phyloP scores from a whole-genome alignment of 2,329 filamentous ascomycete genomes.

The Penicillium sp. region DNA sequence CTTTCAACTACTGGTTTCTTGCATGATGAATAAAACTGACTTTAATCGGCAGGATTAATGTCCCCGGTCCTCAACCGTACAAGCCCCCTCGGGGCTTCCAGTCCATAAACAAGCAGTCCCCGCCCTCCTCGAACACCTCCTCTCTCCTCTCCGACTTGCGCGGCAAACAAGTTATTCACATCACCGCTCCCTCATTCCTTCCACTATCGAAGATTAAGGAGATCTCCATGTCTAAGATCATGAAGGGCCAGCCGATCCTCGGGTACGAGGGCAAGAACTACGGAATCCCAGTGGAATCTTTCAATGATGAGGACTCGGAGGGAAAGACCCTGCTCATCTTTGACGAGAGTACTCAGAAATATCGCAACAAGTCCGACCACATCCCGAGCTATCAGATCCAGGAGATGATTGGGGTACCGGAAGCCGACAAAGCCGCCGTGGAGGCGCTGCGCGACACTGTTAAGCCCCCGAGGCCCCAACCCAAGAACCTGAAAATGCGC shows the following conservation, averaged over 20 bases:
- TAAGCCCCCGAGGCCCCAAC: constrained; percentile 41
- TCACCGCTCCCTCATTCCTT: constrained; percentile 46
- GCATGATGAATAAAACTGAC: constrained; percentile 4
- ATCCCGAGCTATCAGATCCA: constrained; percentile 38
- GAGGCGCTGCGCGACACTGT: constrained; percentile 28
- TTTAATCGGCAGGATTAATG: constrained; percentile 9
- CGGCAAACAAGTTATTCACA: constrained; percentile 50
- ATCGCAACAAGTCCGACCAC: constrained; percentile 26
- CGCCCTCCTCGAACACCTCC: constrained; percentile 32
- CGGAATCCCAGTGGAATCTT: constrained; percentile 37
- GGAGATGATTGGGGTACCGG: constrained; percentile 36
- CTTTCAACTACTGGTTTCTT: neutral
- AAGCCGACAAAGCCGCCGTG: constrained; percentile 24
- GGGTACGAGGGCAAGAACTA: constrained; percentile 44
- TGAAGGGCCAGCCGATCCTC: constrained; percentile 43
- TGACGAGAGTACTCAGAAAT: constrained; percentile 36
- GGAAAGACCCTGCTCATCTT: constrained; percentile 39
- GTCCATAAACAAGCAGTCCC: constrained; percentile 31
- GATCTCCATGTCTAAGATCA: constrained; percentile 41
- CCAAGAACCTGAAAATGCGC: constrained; percentile 45
- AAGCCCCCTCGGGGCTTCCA: constrained; percentile 46
- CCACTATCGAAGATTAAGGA: constrained; percentile 46
- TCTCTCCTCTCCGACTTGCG: constrained; percentile 39
- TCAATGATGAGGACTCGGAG: constrained; percentile 27
- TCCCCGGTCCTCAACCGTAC: constrained; percentile 37